phyloP scores from a whole-genome alignment of 176 grass and related monocot species.

The Lolium rigidum region DNA sequence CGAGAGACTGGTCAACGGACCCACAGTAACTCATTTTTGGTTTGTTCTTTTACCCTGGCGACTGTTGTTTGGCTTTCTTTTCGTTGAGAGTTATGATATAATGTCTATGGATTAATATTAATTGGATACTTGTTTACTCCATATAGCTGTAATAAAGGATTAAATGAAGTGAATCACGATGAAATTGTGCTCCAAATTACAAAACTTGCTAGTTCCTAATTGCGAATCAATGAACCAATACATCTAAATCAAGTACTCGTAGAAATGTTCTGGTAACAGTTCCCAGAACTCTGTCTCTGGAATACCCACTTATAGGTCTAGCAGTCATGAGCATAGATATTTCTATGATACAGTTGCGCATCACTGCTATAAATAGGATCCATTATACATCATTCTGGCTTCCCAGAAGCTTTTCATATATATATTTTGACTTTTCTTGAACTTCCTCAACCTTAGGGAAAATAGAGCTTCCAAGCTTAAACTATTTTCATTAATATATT shows the following conservation, averaged over 20 bases:
- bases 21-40: slow-evolving; percentile 97
- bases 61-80: slow-evolving; percentile 37
- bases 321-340: background rate
- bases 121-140: slow-evolving; percentile 1
- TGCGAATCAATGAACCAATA: background rate
- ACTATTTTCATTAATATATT: background rate
- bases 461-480: slow-evolving; percentile 32
- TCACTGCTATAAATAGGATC: slow-evolving; percentile 6
- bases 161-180: background rate
- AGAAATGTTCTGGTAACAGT: background rate
- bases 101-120: slow-evolving; percentile 3
- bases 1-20: slow-evolving; percentile 96
- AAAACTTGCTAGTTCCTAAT: slow-evolving; percentile 24
- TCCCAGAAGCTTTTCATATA: background rate
- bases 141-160: background rate
- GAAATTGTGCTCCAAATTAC: slow-evolving; percentile 6
- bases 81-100: background rate
- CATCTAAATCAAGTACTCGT: slow-evolving; percentile 24
- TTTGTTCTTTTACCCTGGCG: slow-evolving; percentile 51
- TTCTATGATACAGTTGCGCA: background rate
- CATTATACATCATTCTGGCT: slow-evolving; percentile 8
- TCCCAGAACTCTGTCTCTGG: background rate
- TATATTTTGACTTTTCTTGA: background rate
- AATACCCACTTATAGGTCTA: slow-evolving; percentile 22
- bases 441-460: slow-evolving; percentile 21